Conservation (phyloP, 176 grass and related monocot genomes). For the Aegilops tauschii region DNA sequence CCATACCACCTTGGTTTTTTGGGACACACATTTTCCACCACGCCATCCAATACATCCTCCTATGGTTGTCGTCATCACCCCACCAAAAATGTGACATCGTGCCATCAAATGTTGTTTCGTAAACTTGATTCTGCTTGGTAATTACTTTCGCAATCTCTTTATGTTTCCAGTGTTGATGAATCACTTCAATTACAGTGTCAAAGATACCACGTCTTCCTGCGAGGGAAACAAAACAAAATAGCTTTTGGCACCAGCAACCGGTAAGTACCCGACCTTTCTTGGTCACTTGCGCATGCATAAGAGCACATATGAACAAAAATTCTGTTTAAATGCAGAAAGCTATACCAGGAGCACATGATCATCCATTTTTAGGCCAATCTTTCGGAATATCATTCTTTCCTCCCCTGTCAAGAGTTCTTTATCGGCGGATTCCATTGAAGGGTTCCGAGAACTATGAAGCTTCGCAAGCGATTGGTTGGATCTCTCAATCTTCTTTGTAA, state of each 20-base stretch:
- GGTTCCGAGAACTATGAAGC: slow-evolving; percentile 54
- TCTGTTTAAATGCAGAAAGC: neutral
- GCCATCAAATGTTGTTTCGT: slow-evolving; percentile 29
- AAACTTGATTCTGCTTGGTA: slow-evolving; percentile 51
- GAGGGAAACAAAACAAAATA: slow-evolving; percentile 11
- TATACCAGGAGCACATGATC: slow-evolving; percentile 58
- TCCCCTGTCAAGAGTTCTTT: slow-evolving; percentile 74
- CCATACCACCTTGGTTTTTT: too few species aligned
- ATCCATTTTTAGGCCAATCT: slow-evolving; percentile 73
- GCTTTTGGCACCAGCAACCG: neutral
- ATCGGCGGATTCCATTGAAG: slow-evolving; percentile 48
- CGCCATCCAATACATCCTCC: too few species aligned
- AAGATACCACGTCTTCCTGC: slow-evolving; percentile 80
- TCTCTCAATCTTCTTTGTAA: slow-evolving; percentile 79
- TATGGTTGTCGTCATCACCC: too few species aligned
- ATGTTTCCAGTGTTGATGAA: slow-evolving; percentile 92
- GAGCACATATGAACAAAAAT: neutral
- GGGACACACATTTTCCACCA: too few species aligned
- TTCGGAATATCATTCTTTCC: slow-evolving; percentile 62
- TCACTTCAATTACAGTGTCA: slow-evolving; percentile 72
- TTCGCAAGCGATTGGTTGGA: slow-evolving; percentile 62
- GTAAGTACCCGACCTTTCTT: neutral
- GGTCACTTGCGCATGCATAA: neutral
- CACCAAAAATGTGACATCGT: too few species aligned
- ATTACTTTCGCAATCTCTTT: slow-evolving; percentile 87